A percentile compares a stretch with the other conserved stretches of the same genome.
These are phyloP conservation scores for Hyaloscypha variabilis DNA, from an alignment of 495 filamentous ascomycete genomes.

Conservation along the genomic window DNA sequence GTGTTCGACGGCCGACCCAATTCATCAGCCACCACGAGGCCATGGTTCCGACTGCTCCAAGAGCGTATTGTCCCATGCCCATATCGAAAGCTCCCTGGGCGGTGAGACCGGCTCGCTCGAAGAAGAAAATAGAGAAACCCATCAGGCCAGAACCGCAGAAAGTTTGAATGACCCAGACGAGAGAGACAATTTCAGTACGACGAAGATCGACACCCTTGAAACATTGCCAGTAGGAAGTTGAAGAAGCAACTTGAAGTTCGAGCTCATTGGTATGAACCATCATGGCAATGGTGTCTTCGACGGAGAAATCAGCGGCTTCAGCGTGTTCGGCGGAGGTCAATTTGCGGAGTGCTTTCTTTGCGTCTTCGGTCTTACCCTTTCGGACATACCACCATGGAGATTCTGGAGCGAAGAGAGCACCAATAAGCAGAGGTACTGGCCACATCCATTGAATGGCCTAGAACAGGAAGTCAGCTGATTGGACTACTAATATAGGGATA, in stretches of 20 bases:
- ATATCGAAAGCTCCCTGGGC: slow-evolving; percentile 51
- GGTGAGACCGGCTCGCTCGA: slow-evolving; percentile 59
- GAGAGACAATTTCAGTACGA: slow-evolving; percentile 57
- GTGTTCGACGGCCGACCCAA: slow-evolving; percentile 20
- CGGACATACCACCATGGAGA: slow-evolving; percentile 79
- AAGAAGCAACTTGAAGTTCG: slow-evolving; percentile 60
- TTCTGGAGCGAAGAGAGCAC: slow-evolving; percentile 72
- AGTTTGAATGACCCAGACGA: slow-evolving; percentile 53
- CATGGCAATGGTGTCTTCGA: slow-evolving; percentile 51
- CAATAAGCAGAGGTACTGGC: slow-evolving; percentile 73
- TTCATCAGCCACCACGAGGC: slow-evolving; percentile 37
- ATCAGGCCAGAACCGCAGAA: slow-evolving; percentile 53
- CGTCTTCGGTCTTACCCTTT: slow-evolving; percentile 64
- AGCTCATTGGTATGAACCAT: slow-evolving; percentile 67
- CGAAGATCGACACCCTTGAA: slow-evolving; percentile 57
- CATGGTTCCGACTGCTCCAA: slow-evolving; percentile 40
- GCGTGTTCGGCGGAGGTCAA: slow-evolving; percentile 54
- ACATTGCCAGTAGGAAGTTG: slow-evolving; percentile 56
- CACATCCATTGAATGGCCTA: slow-evolving; percentile 77
- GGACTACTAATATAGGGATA: slow-evolving; percentile 36
- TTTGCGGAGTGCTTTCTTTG: slow-evolving; percentile 66
- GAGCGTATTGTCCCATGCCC: slow-evolving; percentile 36
- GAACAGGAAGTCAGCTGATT: not conserved
- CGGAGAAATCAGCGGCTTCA: slow-evolving; percentile 61
- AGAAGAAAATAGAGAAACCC: slow-evolving; percentile 67